Conservation (phyloP, 2,329 filamentous ascomycete species). For the Seiridium unicorne region DNA sequence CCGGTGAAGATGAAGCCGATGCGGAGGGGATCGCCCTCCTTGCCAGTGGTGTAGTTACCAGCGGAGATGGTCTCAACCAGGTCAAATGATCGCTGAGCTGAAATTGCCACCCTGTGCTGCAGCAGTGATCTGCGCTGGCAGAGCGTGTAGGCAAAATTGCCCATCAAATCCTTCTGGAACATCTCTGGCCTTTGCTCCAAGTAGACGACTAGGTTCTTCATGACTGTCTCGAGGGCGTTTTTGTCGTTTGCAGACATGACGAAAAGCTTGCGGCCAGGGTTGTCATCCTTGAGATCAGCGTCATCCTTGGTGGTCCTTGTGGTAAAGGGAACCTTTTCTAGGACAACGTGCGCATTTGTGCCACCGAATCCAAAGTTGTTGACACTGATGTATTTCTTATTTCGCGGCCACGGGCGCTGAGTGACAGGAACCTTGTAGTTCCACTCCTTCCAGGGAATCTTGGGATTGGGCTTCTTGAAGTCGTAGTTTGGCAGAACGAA, state of each 20-base stretch:
- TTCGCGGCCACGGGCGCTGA: conserved; percentile 43
- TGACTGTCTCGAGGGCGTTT: conserved; percentile 28
- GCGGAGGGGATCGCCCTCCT: conserved; percentile 32
- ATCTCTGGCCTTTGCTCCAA: conserved; percentile 41
- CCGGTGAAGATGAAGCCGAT: conserved; percentile 42
- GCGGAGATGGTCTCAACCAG: conserved; percentile 42
- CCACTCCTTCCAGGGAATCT: conserved; percentile 49
- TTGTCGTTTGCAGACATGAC: conserved; percentile 41
- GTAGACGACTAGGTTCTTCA: conserved; percentile 39
- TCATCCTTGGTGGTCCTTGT: conserved; percentile 27
- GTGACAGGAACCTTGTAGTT: conserved; percentile 43
- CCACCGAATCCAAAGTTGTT: conserved; percentile 20
- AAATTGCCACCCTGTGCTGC: conserved; percentile 41
- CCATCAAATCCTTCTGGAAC: conserved; percentile 41
- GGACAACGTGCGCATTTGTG: conserved; percentile 17
- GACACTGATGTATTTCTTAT: conserved; percentile 46
- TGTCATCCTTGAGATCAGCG: conserved; percentile 29
- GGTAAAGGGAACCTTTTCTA: conserved; percentile 30
- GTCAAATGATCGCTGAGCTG: conserved; percentile 41
- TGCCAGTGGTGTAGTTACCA: conserved; percentile 30
- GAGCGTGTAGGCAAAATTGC: conserved; percentile 47
- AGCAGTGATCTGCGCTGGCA: conserved; percentile 42
- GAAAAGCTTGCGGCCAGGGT: conserved; percentile 36
- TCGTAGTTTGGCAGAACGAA: conserved; percentile 49
- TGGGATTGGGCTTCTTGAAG: conserved; percentile 47